Percentiles rank a stretch among this genome's conserved stretches.
These are phyloP conservation scores for Heterobasidion irregulare DNA, from an alignment of 1,284 basidiomycete species.

Conservation along the genomic window DNA sequence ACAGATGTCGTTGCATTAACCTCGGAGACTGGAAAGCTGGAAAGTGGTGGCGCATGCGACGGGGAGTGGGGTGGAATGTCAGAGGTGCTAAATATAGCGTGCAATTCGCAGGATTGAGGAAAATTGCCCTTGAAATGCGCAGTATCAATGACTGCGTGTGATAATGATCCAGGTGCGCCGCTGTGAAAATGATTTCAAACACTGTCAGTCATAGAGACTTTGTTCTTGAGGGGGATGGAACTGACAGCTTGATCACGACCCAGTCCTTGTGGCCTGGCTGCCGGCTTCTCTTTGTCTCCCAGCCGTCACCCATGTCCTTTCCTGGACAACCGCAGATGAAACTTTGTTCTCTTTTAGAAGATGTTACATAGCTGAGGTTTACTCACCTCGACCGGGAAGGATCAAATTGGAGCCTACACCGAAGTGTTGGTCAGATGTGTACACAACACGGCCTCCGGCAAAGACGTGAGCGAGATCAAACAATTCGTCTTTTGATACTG, in stretches of 20 bases:
- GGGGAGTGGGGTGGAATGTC: constrained; percentile 30
- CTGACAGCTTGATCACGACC: constrained; percentile 82
- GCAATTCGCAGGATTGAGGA: constrained; percentile 82
- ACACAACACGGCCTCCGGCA: constrained; percentile 79
- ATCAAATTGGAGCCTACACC: constrained; percentile 89
- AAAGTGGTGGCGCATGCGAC: constrained; percentile 9
- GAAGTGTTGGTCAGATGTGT: constrained; percentile 89
- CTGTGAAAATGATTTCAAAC: constrained; percentile 24
- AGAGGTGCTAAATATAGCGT: constrained; percentile 47
- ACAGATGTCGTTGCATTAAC: neutral
- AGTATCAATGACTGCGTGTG: constrained; percentile 86
- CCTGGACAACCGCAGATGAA: constrained; percentile 17
- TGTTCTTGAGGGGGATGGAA: neutral
- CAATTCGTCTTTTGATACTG: constrained; percentile 34
- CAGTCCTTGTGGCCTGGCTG: constrained; percentile 80
- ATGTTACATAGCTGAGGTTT: neutral
- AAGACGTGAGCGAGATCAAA: constrained; percentile 91
- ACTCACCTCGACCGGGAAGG: constrained; percentile 75
- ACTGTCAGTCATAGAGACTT: no score
- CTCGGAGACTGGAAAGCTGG: constrained; percentile 11
- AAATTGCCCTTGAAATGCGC: constrained; percentile 97
- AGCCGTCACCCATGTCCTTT: constrained; percentile 95
- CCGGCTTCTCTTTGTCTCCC: constrained; percentile 94
- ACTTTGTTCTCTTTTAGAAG: neutral
- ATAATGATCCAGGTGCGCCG: constrained; percentile 62